Evolutionary conservation across 2,329 filamentous ascomycete species (phyloP).

Genomic region (Ophiocordyceps sinensis): DNA sequence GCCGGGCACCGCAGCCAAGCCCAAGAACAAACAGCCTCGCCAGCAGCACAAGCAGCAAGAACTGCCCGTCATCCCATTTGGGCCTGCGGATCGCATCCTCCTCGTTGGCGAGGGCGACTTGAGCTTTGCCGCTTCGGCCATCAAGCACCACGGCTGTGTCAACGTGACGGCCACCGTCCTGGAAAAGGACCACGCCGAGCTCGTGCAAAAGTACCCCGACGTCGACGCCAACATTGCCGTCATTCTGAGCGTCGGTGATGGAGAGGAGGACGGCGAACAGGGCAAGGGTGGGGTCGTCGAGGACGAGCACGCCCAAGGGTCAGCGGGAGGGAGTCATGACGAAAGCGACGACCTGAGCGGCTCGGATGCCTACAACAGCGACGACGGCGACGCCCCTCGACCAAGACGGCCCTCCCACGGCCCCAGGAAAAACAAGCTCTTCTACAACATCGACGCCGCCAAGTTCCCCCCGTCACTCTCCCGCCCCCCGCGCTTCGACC

Average conservation of each 20-base stretch:
- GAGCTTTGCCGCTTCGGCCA: constrained; percentile 57
- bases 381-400: constrained; percentile 5
- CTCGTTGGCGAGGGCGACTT: constrained; percentile 71
- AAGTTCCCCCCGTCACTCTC: constrained; percentile 36
- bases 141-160: constrained; percentile 49
- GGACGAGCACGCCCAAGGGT: neutral
- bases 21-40: neutral
- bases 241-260: constrained; percentile 17
- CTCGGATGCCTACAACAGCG: constrained; percentile 6
- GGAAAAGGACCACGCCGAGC: constrained; percentile 40
- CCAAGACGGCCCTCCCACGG: constrained; percentile 1
- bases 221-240: constrained; percentile 42
- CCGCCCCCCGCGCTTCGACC: constrained; percentile 43
- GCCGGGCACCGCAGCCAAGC: too few species aligned
- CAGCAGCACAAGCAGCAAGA: constrained; percentile 4
- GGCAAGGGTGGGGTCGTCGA: constrained; percentile 5
- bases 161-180: constrained; percentile 56
- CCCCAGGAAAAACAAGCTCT: constrained; percentile 13
- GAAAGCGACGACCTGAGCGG: constrained; percentile 4
- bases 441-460: constrained; percentile 49
- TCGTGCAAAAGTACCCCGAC: constrained; percentile 64
- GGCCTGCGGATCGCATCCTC: constrained; percentile 51
- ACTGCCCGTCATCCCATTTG: constrained; percentile 50
- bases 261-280: constrained; percentile 2
- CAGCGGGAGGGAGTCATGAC: constrained; percentile 2